Evolutionary conservation across 1,284 basidiomycete species (phyloP), one percentile per base, ranked within the genome.

Genomic region (Ustilago shanxiensis): DNA sequence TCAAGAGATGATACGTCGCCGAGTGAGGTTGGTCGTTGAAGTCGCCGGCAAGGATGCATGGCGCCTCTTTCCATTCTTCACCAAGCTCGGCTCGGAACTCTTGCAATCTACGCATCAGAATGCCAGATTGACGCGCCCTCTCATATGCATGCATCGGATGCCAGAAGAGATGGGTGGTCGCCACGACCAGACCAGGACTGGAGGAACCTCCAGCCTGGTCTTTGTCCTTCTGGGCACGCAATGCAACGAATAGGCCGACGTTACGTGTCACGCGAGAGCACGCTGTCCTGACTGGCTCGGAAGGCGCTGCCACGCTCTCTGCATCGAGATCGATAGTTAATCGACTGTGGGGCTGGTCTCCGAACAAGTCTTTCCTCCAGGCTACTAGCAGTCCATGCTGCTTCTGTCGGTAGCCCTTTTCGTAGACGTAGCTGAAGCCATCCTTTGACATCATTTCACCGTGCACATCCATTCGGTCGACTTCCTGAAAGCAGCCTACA

Each of bases 21-120:
- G 97, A 95, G 73, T 90, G 90, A 0, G 96, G 96, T 39, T 91
- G 88, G 60, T 95, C 95, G 86, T 98, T 98, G 87, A 98, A 95
- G 86, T 98, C 96, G 75, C 95, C 95, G 0, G 92, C 91, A 39
- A 98, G 87, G 64, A 97, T 88, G 66, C 91, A 91, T 0, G 94
- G 92, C 92, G 93, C 95, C 50, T 88, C 68, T 4, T 85, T 81
- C 66, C 88, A 88, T 1, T 83, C 82, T 49, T 89, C 87, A 3
- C 88, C 88, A 8, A 89, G 81, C 31, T 60, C 65, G 14, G 72
- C 44, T 28, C 78, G 89, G 81, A 93, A 94, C 45, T 86, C 87
- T 37, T 87, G 72, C 10, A 91, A 89, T 79, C 92, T 91, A 33
- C 92, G 90, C 28, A 93, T 83, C 1, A 98, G 86, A 41, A 89